Evolutionary conservation across 768 basidiomycete species (phyloP).

Genomic region (Hygrophoropsis aurantiaca): DNA sequence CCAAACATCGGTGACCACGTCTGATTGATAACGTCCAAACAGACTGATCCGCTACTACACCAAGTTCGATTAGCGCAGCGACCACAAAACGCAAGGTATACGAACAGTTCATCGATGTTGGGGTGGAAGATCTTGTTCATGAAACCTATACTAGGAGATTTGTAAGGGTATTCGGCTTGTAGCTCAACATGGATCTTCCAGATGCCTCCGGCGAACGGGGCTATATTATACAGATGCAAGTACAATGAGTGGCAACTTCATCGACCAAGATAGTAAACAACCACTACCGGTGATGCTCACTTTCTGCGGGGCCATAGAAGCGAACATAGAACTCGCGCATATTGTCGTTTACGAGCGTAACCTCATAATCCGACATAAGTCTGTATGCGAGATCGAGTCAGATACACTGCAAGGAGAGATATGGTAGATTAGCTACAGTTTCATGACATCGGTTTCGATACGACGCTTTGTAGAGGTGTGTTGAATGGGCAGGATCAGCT

Average conservation of each 20-base stretch:
- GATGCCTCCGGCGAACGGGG: conserved; percentile 95
- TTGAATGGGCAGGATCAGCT: conserved; percentile 28
- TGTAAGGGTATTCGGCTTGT: conserved; percentile 98
- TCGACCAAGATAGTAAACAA: conserved; percentile 3
- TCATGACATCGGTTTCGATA: conserved; percentile 99
- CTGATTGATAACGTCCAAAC: conserved; percentile 98
- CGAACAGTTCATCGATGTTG: conserved; percentile 97
- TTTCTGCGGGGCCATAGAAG: conserved; percentile 92
- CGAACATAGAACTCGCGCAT: conserved; percentile 99
- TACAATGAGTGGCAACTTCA: conserved; percentile 2
- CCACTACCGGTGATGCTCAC: conserved; percentile 50
- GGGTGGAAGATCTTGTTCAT: conserved; percentile 99
- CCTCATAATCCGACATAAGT: conserved; percentile 98
- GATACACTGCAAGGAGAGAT: conserved; percentile 2
- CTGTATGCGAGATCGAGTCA: conserved; percentile 43
- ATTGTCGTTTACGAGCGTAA: conserved; percentile 94
- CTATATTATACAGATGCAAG: conserved; percentile 40
- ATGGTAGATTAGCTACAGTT: conserved; percentile 61
- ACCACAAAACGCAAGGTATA: conserved; percentile 14
- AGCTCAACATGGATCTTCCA: conserved; percentile 99
- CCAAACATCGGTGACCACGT: conserved; percentile 99
- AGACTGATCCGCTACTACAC: conserved; percentile 91
- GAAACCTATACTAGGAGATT: conserved; percentile 98
- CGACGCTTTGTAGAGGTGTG: conserved; percentile 89
- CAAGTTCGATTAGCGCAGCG: conserved; percentile 7